phyloP scores from a whole-genome alignment of 371 early-diverging fungal genomes.

The Choanephora cucurbitarum region DNA sequence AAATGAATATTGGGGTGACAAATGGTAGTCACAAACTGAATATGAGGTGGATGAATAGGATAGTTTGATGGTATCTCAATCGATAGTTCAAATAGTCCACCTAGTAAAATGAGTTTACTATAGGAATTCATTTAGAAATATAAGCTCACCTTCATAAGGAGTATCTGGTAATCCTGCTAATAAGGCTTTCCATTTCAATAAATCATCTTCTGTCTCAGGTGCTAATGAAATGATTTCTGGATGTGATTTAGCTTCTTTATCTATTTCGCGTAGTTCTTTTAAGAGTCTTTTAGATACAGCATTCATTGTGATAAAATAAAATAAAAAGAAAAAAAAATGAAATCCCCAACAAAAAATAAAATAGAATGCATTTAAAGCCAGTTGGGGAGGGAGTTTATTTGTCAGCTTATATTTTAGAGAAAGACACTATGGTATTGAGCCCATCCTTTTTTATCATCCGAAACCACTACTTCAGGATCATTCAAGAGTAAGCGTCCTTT shows the following conservation, averaged over 20 bases:
- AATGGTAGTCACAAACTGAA: constrained; percentile 75
- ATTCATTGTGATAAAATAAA: constrained; percentile 31
- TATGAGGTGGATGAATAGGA: constrained; percentile 74
- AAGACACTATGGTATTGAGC: background rate
- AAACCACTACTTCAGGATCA: background rate
- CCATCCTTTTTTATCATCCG: background rate
- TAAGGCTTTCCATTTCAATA: constrained; percentile 87
- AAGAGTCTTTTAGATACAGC: constrained; percentile 63
- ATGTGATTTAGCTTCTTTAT: constrained; percentile 49
- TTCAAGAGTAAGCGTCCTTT: background rate
- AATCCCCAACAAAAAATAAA: background rate
- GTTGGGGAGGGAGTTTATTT: too few relatives aligned
- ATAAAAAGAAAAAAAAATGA: constrained; percentile 5
- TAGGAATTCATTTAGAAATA: background rate
- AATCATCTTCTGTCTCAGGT: constrained; percentile 75
- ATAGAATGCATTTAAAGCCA: too few relatives aligned
- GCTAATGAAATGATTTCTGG: constrained; percentile 62
- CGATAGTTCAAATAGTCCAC: constrained; percentile 60
- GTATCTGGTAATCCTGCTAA: constrained; percentile 81
- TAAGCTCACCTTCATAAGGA: constrained; percentile 73
- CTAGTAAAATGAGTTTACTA: constrained; percentile 32
- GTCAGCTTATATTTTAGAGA: background rate
- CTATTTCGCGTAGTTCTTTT: constrained; percentile 64
- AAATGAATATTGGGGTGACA: constrained; percentile 85
- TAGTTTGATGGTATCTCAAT: constrained; percentile 65